Base-by-base conservation (phyloP, 2,329 filamentous ascomycete species). In the Aspergillus unguis region DNA sequence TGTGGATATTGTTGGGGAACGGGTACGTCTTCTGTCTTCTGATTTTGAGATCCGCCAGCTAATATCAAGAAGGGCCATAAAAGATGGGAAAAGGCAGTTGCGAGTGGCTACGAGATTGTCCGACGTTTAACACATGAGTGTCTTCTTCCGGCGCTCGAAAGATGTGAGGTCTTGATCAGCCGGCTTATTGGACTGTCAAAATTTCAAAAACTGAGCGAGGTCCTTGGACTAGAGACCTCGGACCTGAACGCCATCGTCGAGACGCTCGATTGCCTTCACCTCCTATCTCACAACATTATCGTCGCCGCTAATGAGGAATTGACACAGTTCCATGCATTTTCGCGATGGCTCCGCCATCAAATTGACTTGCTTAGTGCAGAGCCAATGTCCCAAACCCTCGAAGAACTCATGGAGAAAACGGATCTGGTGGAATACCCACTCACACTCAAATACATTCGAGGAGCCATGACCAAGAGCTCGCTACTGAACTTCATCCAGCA, bases 31-130 rank as follows among this genome's bases (percentile, higher is more conserved):
- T 26, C 45, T 33, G 31, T 29, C 23, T 17, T 11, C n/a, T 4
- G 7, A 26, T 11, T 44, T 36, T 36, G 3, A 35, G 35, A 6
- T 10, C 7, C 25, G 29, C 35, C 27, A 6, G 32, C 49, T 65
- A 36, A 61, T 54, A 36, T 26, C 11, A 3, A 23, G 3, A 46
- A 94, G 87, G 91, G 91, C 0, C 89, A 95, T 63, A 96, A 96
- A 71, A 81, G 94, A 44, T 99, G 94, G 94, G 92, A 97, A 58
- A 95, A 92, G 65, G 86, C 88, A 5, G 87, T 95, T 2, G 80
- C 83, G 1, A 83, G 84, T 3, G 90, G 91, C 1, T 85, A 96
- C 23, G 85, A 89, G 54, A 86, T 84, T 49, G 79, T 97, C 7
- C 83, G 90, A 45, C 82, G 83, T 48, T 78, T 97, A 9, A 78